Evolutionary conservation across 2,329 filamentous ascomycete genomes (phyloP).

Genomic region (Pestalotiopsis sp.): DNA sequence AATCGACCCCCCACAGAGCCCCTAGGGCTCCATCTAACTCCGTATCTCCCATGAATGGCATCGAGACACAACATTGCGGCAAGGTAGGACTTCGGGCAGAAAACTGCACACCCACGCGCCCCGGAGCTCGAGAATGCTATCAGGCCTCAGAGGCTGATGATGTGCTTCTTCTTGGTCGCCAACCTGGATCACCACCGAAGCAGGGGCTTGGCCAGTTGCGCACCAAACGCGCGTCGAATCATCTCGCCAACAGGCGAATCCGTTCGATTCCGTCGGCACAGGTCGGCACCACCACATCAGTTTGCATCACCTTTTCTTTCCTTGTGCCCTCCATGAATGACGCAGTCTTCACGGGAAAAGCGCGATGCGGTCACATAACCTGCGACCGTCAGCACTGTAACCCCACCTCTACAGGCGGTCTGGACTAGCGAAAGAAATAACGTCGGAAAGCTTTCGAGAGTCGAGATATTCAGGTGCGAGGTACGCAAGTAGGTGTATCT

Average conservation of each 20-base stretch:
- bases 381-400: conserved; percentile 8
- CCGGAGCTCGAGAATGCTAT: neutral
- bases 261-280: conserved; percentile 1
- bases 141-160: neutral
- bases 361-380: conserved; percentile 3
- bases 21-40: neutral
- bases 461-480: neutral
- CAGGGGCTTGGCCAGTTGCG: neutral
- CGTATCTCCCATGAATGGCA: neutral
- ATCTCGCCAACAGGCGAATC: neutral
- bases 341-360: neutral
- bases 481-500: neutral
- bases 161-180: too few species aligned
- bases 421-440: neutral
- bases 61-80: neutral
- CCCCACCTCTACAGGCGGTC: conserved; percentile 4
- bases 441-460: neutral
- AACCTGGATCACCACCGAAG: neutral
- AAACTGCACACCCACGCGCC: conserved; percentile 1
- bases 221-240: conserved; percentile 3
- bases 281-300: neutral
- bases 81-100: neutral
- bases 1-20: neutral
- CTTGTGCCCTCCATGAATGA: neutral
- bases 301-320: neutral